Percentiles rank a stretch among this genome's conserved stretches.
These are phyloP conservation scores for Oenanthe sinensis DNA, from an alignment of 129 eudicot species.

Conservation along the genomic window DNA sequence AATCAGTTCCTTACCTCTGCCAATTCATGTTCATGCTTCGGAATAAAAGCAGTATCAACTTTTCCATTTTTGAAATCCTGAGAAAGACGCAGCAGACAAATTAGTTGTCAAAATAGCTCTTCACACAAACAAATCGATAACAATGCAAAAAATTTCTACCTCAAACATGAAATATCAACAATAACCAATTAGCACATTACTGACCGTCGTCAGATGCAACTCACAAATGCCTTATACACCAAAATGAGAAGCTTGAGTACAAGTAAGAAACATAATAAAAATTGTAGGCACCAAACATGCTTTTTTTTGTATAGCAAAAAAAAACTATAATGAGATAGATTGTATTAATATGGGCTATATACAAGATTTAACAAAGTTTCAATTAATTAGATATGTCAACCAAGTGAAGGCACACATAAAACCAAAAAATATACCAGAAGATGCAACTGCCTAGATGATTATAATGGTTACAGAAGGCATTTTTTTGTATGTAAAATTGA, in stretches of 20 bases:
- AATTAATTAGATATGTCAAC: neutral
- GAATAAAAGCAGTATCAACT: slow-evolving; percentile 96
- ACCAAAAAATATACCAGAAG: too few relatives aligned
- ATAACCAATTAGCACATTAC: neutral
- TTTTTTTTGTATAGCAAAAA: too few relatives aligned
- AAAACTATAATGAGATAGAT: neutral
- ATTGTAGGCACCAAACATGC: too few relatives aligned
- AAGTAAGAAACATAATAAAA: too few relatives aligned
- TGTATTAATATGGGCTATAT: neutral
- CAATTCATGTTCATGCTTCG: slow-evolving; percentile 79
- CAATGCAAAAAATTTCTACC: slow-evolving; percentile 18
- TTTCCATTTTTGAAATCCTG: slow-evolving; percentile 96
- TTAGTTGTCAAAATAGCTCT: neutral
- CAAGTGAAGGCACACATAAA: neutral
- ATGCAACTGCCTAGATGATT: neutral
- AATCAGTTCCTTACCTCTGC: slow-evolving; percentile 51
- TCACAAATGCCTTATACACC: neutral
- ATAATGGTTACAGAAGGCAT: neutral
- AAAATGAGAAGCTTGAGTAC: neutral
- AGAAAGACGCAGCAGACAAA: neutral
- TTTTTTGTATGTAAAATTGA: too few relatives aligned
- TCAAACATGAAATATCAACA: slow-evolving; percentile 18
- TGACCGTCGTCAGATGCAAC: neutral
- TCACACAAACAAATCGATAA: neutral
- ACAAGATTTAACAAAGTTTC: neutral